phyloP scores from a whole-genome alignment of 768 basidiomycete species.

The Leccinum fibrillosum region DNA sequence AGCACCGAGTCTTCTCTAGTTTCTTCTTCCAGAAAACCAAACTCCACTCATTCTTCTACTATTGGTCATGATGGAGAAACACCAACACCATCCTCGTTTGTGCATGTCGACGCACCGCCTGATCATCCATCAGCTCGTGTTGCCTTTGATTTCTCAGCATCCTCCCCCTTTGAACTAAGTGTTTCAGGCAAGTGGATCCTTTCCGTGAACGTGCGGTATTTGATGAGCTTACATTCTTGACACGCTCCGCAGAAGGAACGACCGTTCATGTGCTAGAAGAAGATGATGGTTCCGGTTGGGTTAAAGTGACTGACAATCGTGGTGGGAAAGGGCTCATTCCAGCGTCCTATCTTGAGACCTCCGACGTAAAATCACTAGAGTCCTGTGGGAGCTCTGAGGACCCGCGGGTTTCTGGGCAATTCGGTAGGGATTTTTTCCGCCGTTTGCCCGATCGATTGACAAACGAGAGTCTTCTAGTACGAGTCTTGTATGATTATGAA shows the following conservation, averaged over 20 bases:
- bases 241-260: constrained; percentile 50
- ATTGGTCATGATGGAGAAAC: constrained; percentile 15
- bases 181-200: constrained; percentile 49
- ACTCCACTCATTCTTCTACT: constrained; percentile 5
- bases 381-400: constrained; percentile 12
- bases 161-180: constrained; percentile 74
- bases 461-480: constrained; percentile 44
- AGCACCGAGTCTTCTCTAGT: constrained; percentile 16
- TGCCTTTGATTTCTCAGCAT: constrained; percentile 70
- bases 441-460: constrained; percentile 4
- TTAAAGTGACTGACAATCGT: constrained; percentile 61
- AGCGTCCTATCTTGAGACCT: constrained; percentile 68
- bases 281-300: constrained; percentile 87
- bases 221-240: constrained; percentile 12
- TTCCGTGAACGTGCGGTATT: constrained; percentile 2
- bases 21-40: constrained; percentile 4
- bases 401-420: constrained; percentile 40
- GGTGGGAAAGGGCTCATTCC: constrained; percentile 73
- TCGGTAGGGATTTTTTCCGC: constrained; percentile 41
- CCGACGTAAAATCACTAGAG: constrained; percentile 25
- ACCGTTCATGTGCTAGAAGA: constrained; percentile 67
- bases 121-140: constrained; percentile 54
- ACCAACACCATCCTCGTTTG: constrained; percentile 58
- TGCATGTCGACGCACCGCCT: constrained; percentile 38
- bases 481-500: constrained; percentile 76